These are phyloP conservation scores for Crithidia thermophila DNA, from an alignment of 208 protist genomes.

Conservation along the genomic window DNA sequence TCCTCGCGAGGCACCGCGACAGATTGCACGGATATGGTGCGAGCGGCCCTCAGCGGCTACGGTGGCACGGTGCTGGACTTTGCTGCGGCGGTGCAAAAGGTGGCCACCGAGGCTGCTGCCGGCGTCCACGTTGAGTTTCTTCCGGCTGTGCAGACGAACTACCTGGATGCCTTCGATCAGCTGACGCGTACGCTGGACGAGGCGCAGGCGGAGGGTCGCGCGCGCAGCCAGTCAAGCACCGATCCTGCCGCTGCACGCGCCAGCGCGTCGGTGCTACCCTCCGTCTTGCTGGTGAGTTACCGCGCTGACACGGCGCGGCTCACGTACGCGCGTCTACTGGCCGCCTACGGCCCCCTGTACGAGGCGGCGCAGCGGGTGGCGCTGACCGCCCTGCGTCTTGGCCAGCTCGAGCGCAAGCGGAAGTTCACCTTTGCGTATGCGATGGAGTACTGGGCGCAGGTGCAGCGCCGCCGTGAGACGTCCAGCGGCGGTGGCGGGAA, in stretches of 20 bases:
- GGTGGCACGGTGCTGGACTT: constrained; percentile 16
- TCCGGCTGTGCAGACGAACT: constrained; percentile 50
- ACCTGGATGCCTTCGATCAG: constrained; percentile 54
- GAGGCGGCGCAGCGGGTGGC: constrained; percentile 47
- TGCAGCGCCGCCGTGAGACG: constrained; percentile 52
- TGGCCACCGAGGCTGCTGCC: background rate
- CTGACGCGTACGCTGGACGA: constrained; percentile 41
- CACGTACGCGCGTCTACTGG: constrained; percentile 72
- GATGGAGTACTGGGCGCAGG: constrained; percentile 66
- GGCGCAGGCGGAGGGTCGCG: background rate
- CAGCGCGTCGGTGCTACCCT: constrained; percentile 24
- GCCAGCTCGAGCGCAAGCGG: constrained; percentile 29
- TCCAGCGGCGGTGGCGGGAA: constrained; percentile 26
- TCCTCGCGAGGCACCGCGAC: too few species aligned
- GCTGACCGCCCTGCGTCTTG: constrained; percentile 35
- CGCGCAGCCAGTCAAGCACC: background rate
- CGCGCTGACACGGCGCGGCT: constrained; percentile 34
- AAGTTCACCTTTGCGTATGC: constrained; percentile 43
- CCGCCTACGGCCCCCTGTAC: constrained; percentile 64
- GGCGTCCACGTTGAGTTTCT: constrained; percentile 36
- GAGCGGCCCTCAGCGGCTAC: background rate
- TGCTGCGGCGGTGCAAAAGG: background rate
- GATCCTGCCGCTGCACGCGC: background rate
- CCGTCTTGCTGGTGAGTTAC: constrained; percentile 75
- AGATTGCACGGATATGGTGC: constrained; percentile 14